These are phyloP conservation scores for Coemansia sp. DNA, from an alignment of 192 early-diverging fungal species.

Conservation along the genomic window DNA sequence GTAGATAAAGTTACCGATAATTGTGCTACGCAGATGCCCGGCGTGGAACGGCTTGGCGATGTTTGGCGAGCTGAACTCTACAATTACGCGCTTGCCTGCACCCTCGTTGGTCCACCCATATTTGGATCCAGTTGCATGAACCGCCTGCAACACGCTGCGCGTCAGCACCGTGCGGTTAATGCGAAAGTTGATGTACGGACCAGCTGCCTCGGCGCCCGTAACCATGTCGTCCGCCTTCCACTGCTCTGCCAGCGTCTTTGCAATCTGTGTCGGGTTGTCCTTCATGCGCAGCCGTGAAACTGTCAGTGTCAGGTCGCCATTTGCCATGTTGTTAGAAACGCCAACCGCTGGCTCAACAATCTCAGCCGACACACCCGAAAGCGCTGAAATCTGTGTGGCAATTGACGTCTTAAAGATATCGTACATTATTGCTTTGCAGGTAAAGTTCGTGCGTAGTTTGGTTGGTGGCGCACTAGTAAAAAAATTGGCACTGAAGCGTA, in stretches of 20 bases:
- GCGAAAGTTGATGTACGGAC: slow-evolving; percentile 78
- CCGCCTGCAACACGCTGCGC: slow-evolving; percentile 57
- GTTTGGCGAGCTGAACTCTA: slow-evolving; percentile 96
- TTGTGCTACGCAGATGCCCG: slow-evolving; percentile 96
- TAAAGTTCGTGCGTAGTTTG: neutral
- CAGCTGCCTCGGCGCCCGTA: slow-evolving; percentile 54
- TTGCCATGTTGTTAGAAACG: slow-evolving; percentile 58
- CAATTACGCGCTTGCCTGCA: slow-evolving; percentile 73
- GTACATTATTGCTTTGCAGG: slow-evolving; percentile 34
- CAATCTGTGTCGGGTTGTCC: slow-evolving; percentile 68
- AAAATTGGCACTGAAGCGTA: neutral
- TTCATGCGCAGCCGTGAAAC: slow-evolving; percentile 67
- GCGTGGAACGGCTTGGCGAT: slow-evolving; percentile 99
- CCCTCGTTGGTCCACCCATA: slow-evolving; percentile 70
- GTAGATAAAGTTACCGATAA: slow-evolving; percentile 92
- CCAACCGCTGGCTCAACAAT: slow-evolving; percentile 61
- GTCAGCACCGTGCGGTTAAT: slow-evolving; percentile 60
- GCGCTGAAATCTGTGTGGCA: slow-evolving; percentile 57
- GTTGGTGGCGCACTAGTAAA: neutral
- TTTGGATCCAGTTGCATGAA: slow-evolving; percentile 54
- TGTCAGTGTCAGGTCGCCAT: slow-evolving; percentile 72
- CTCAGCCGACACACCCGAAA: slow-evolving; percentile 56
- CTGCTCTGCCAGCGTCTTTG: slow-evolving; percentile 56
- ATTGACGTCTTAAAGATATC: slow-evolving; percentile 70
- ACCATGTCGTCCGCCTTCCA: slow-evolving; percentile 64